A percentile compares a stretch with the other conserved stretches of the same genome.
Evolutionary conservation across 2,329 filamentous ascomycete genomes (phyloP).

Genomic region (Pestalotiopsis sp.): DNA sequence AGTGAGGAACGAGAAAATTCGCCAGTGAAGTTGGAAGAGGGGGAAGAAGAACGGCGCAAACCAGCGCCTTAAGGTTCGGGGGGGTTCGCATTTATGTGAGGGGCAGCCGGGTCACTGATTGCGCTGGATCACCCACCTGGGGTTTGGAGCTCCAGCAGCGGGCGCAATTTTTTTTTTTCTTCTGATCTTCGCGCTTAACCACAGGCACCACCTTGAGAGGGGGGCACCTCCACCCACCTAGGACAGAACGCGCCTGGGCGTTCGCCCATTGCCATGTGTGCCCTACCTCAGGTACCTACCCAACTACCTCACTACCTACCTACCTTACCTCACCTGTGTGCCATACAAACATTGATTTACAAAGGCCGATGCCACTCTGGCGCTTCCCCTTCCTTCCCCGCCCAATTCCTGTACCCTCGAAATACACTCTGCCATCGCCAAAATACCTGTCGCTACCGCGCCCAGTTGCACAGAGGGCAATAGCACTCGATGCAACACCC

Average conservation of each 20-base stretch:
- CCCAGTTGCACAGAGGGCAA: not conserved
- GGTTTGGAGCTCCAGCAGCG: slow-evolving; percentile 1
- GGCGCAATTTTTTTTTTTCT: slow-evolving; percentile 9
- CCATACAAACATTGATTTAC: not conserved
- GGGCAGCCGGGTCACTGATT: slow-evolving; percentile 4
- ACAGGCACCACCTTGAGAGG: slow-evolving; percentile 1
- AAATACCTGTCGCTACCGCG: not conserved
- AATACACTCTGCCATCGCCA: no score
- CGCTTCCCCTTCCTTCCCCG: not conserved
- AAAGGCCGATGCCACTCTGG: not conserved
- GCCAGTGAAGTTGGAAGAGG: slow-evolving; percentile 13
- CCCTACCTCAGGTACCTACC: not conserved
- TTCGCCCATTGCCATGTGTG: not conserved
- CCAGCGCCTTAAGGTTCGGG: slow-evolving; percentile 12
- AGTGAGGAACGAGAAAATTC: not conserved
- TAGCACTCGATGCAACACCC: not conserved
- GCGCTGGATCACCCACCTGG: slow-evolving; percentile 14
- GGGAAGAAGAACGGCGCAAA: slow-evolving; percentile 13
- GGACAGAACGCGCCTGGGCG: not conserved
- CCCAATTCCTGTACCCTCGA: not conserved
- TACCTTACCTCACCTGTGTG: not conserved
- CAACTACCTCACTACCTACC: not conserved
- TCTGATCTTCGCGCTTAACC: not conserved
- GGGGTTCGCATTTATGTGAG: slow-evolving; percentile 17
- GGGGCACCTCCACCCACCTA: slow-evolving; percentile 8